Conservation (phyloP, 2,329 filamentous ascomycete species). For the Thelonectria olida region DNA sequence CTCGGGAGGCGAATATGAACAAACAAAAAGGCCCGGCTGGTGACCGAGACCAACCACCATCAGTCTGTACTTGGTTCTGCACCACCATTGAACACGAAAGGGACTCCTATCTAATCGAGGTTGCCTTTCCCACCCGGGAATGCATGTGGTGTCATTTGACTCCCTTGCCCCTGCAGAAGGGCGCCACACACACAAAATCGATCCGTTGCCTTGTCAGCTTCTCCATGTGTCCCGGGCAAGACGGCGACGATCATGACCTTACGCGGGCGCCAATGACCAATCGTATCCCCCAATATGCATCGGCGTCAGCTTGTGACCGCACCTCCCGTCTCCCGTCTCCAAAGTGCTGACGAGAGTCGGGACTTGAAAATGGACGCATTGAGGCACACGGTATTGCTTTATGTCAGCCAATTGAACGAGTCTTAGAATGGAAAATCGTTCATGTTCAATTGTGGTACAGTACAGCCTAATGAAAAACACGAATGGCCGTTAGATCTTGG, state of each 20-base stretch:
- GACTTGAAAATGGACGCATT: constrained; percentile 1
- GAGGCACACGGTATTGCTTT: not conserved
- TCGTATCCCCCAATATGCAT: not conserved
- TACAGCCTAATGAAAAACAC: not conserved
- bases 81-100: too few species aligned
- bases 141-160: constrained; percentile 28
- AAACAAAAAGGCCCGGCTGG: not conserved
- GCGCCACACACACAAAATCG: not conserved
- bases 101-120: too few species aligned
- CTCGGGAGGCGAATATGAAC: not conserved
- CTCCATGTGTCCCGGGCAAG: not conserved
- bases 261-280: constrained; percentile 8
- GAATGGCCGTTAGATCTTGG: not conserved
- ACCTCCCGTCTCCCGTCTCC: not conserved
- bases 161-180: constrained; percentile 32
- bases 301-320: not conserved
- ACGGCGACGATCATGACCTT: constrained; percentile 4
- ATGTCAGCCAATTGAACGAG: not conserved
- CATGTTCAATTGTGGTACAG: not conserved
- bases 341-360: not conserved
- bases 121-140: constrained; percentile 15
- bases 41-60: constrained; percentile 13
- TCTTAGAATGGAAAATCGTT: too few species aligned
- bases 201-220: not conserved
- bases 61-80: too few species aligned